Conservation (phyloP, 805 yeast species). For the Kodamaea hsintzibuensis region DNA sequence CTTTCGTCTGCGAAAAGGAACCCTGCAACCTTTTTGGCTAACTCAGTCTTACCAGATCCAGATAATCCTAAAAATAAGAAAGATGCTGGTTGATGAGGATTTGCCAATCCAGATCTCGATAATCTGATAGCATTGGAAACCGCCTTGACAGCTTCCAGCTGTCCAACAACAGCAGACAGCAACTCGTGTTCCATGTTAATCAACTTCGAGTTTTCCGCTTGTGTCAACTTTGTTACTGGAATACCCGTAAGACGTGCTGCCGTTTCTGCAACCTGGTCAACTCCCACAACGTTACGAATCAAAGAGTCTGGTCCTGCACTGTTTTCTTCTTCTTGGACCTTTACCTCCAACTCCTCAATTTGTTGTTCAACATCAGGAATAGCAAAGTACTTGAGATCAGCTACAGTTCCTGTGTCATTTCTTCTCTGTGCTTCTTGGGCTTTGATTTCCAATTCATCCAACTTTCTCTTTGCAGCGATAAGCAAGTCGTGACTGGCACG, state of each 20-base stretch:
- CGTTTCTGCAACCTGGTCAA: conserved; percentile 91
- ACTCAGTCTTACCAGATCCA: conserved; percentile 98
- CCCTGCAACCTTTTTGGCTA: conserved; percentile 95
- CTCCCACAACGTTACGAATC: conserved; percentile 86
- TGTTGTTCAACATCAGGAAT: conserved; percentile 86
- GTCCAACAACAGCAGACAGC: conserved; percentile 87
- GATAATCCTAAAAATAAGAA: conserved; percentile 93
- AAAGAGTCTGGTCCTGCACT: conserved; percentile 60
- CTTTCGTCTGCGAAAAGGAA: conserved; percentile 94
- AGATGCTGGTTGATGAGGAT: conserved; percentile 95
- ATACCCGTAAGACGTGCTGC: conserved; percentile 97
- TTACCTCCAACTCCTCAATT: conserved; percentile 71
- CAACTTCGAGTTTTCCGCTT: conserved; percentile 91
- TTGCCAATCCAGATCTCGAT: conserved; percentile 90
- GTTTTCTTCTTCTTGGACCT: conserved; percentile 76
- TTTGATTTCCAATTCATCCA: conserved; percentile 90
- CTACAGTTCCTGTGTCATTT: conserved; percentile 90
- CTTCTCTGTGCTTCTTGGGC: conserved; percentile 97
- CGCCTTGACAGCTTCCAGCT: conserved; percentile 92
- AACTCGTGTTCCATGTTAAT: conserved; percentile 92
- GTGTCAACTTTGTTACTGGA: conserved; percentile 91
- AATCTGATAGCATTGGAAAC: conserved; percentile 94
- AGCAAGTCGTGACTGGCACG: conserved; percentile 89
- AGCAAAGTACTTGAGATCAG: conserved; percentile 95
- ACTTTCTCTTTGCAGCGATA: conserved; percentile 82